phyloP scores from a whole-genome alignment of 306 rosid species.

The Cucumis melo region DNA sequence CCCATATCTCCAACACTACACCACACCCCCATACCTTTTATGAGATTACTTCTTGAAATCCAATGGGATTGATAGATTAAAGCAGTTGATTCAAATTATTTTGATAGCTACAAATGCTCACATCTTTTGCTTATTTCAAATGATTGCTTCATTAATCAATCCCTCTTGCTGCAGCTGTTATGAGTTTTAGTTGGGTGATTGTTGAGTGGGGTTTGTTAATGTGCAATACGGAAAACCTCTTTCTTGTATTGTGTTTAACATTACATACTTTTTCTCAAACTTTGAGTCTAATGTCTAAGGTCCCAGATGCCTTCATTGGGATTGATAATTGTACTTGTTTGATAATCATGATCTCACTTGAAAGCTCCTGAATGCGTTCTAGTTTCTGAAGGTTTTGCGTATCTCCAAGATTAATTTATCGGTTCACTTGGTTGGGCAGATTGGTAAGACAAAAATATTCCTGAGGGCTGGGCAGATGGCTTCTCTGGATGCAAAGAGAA shows the following conservation, averaged over 20 bases:
- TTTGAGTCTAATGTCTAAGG: background rate
- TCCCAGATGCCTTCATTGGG: background rate
- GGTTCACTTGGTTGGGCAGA: conserved; percentile 53
- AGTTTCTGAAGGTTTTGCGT: background rate
- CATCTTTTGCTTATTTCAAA: background rate
- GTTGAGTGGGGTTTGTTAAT: background rate
- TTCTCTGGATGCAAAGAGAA: conserved; percentile 92
- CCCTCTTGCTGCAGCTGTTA: background rate
- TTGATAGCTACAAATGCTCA: background rate
- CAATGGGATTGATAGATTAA: background rate
- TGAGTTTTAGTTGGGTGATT: background rate
- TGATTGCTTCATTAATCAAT: background rate
- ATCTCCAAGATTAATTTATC: conserved; percentile 7
- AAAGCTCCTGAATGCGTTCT: background rate
- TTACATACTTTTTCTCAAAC: background rate
- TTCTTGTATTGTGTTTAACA: background rate
- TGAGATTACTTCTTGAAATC: background rate
- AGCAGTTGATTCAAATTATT: background rate
- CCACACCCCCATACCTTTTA: background rate
- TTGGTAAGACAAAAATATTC: conserved; percentile 87
- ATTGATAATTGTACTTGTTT: background rate
- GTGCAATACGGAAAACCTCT: background rate
- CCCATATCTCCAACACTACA: background rate
- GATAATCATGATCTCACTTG: background rate
- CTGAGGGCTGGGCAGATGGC: conserved; percentile 99